These are phyloP conservation scores for Fusarium denticulatum DNA, from an alignment of 2,329 filamentous ascomycete species.

Conservation along the genomic window DNA sequence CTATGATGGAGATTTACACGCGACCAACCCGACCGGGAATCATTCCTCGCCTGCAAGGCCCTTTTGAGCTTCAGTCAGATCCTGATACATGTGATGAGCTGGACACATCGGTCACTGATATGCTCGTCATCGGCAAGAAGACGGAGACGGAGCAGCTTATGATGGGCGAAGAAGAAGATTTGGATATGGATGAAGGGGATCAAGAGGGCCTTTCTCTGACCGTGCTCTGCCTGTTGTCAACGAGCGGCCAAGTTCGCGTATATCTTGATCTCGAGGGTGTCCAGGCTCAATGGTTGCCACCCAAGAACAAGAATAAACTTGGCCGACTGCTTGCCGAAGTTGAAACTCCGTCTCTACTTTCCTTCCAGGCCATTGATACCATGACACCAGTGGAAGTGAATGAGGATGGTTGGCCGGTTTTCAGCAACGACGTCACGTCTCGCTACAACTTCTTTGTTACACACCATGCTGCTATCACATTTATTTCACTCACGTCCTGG, in stretches of 20 bases:
- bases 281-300: slow-evolving; percentile 73
- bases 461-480: slow-evolving; percentile 68
- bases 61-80: slow-evolving; percentile 66
- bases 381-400: slow-evolving; percentile 64
- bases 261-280: slow-evolving; percentile 71
- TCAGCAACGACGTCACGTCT: slow-evolving; percentile 69
- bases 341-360: slow-evolving; percentile 62
- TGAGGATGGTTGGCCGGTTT: slow-evolving; percentile 69
- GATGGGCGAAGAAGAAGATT: slow-evolving; percentile 71
- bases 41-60: slow-evolving; percentile 69
- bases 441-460: slow-evolving; percentile 72
- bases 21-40: slow-evolving; percentile 67
- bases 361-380: slow-evolving; percentile 71
- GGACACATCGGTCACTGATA: slow-evolving; percentile 68
- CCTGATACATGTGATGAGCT: slow-evolving; percentile 66
- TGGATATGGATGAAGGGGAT: slow-evolving; percentile 66
- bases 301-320: slow-evolving; percentile 61
- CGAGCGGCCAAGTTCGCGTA: slow-evolving; percentile 68
- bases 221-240: slow-evolving; percentile 68
- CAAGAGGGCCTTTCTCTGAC: slow-evolving; percentile 69
- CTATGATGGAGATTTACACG: slow-evolving; percentile 63
- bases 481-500: slow-evolving; percentile 69
- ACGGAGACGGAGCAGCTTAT: slow-evolving; percentile 69
- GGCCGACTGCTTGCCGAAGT: slow-evolving; percentile 51
- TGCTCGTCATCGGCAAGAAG: slow-evolving; percentile 70